Evolutionary conservation across 2,329 filamentous ascomycete genomes (phyloP).

Genomic region (Furcasterigmium furcatum): DNA sequence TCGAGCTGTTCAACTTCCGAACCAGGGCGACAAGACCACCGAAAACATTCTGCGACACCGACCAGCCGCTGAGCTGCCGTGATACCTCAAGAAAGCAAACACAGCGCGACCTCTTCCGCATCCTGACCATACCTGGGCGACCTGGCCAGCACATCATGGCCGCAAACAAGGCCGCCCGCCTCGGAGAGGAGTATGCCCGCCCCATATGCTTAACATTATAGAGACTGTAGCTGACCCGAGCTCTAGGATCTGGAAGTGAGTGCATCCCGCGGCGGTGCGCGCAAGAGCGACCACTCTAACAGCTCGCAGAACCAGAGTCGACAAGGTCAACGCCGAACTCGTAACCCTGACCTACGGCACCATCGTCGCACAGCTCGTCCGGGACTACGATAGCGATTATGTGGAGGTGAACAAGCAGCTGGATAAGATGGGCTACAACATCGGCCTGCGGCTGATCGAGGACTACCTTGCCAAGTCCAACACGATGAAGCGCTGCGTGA

Average conservation of each 20-base stretch:
- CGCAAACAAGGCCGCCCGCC: conserved; percentile 55
- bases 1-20: too few relatives aligned
- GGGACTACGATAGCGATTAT: conserved; percentile 94
- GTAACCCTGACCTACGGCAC: conserved; percentile 97
- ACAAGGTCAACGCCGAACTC: conserved; percentile 97
- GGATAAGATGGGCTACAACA: conserved; percentile 99
- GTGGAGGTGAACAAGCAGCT: conserved; percentile 95
- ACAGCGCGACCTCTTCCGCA: too few relatives aligned
- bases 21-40: too few relatives aligned
- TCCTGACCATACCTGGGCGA: too few relatives aligned
- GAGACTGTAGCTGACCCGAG: conserved; percentile 7
- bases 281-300: neutral
- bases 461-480: conserved; percentile 97
- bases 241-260: conserved; percentile 87
- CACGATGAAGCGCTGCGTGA: conserved; percentile 81
- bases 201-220: neutral
- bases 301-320: conserved; percentile 73
- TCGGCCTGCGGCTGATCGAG: conserved; percentile 91
- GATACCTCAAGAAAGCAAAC: too few relatives aligned
- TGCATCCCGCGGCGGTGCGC: conserved; percentile 15
- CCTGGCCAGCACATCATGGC: conserved; percentile 39
- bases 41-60: too few relatives aligned
- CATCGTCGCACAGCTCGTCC: conserved; percentile 93
- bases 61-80: too few relatives aligned
- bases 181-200: conserved; percentile 59